Percentiles rank a stretch among this genome's conserved stretches.
Conservation (phyloP, 306 rosid species). For the Sicyos edulis region DNA sequence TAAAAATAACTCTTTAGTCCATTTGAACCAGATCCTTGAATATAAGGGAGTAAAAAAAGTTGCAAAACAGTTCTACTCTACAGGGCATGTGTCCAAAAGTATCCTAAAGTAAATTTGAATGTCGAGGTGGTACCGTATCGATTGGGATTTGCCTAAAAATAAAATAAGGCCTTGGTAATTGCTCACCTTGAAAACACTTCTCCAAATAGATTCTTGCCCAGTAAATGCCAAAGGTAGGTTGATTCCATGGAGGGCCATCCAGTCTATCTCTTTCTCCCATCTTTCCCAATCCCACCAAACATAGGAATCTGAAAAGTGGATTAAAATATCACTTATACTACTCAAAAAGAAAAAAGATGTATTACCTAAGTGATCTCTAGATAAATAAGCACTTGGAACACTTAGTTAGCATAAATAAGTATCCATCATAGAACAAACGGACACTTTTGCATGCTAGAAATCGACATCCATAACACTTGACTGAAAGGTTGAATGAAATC, state of each 20-base stretch:
- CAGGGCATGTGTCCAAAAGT: neutral
- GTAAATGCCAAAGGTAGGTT: conserved; percentile 93
- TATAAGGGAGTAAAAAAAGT: neutral
- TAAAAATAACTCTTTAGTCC: neutral
- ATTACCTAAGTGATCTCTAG: conserved; percentile 1
- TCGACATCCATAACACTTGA: neutral
- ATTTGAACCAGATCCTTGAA: neutral
- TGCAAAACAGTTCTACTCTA: neutral
- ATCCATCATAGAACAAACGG: neutral
- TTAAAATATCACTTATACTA: neutral
- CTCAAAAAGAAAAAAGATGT: conserved; percentile 1
- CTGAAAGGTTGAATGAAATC: neutral
- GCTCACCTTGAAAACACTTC: conserved; percentile 68
- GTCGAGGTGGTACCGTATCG: neutral
- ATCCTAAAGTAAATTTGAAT: conserved; percentile 4
- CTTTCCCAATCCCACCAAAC: conserved; percentile 99
- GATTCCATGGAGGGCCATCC: conserved; percentile 98
- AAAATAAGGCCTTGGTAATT: conserved; percentile 10
- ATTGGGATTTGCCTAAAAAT: neutral
- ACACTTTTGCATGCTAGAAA: neutral
- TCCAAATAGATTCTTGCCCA: conserved; percentile 96
- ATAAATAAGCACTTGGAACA: neutral
- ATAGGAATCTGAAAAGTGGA: conserved; percentile 62
- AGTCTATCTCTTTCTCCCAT: conserved; percentile 96
- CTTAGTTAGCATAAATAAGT: neutral